Base-by-base conservation (phyloP, 2,329 filamentous ascomycete genomes). In the Xylariaceae sp. region DNA sequence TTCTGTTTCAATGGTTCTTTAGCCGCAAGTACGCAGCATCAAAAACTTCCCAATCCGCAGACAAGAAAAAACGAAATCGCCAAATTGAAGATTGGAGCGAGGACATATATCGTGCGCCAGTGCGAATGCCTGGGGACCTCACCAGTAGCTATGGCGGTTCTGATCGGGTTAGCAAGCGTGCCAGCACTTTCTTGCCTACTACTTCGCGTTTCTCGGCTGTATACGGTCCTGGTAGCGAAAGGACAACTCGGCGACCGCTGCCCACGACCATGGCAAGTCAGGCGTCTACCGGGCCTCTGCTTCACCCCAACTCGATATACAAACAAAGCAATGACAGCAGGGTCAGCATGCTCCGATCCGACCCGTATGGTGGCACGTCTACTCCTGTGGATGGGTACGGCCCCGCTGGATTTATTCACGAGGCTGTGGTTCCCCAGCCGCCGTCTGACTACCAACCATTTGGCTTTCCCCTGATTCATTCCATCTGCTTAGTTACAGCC, bases 31-130 rank as follows among this genome's bases (percentile, higher is more conserved):
- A 92, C 67, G 92, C 87, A 3, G 89, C 92, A 0, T 75, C 80
- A 45, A 96, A 89, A 72, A 95, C 92, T 0, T 92, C 89, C 2
- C 86, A 95, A 70, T 84, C 84, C 15, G 84, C 86, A 5, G 84
- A 94, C 69, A 83, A 86, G 61, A 91, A 92, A 70, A 87, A 92
- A 73, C 85, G 94, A 55, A 87, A 92, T 63, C 85, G 87, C 63
- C 91, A 97, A 73, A 99, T 99, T 61, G 94, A 99, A 71, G 92
- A 96, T 65, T 99, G 94, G 94, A 87, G 87, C 13, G 89, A 97
- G 61, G 94, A 99, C 67, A 99, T 99, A 64, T 97, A 99, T 71
- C 88, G 91, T 41, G 88, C 92, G 3, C 90, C 91, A 21, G 85
- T 87, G 51, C 88, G 91, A 61, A 78, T 96, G 59, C 81, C 86